A percentile compares a stretch with the other conserved stretches of the same genome.
Evolutionary conservation across 2,329 filamentous ascomycete genomes (phyloP).

Genomic region (Magnaporthiopsis incrustans): DNA sequence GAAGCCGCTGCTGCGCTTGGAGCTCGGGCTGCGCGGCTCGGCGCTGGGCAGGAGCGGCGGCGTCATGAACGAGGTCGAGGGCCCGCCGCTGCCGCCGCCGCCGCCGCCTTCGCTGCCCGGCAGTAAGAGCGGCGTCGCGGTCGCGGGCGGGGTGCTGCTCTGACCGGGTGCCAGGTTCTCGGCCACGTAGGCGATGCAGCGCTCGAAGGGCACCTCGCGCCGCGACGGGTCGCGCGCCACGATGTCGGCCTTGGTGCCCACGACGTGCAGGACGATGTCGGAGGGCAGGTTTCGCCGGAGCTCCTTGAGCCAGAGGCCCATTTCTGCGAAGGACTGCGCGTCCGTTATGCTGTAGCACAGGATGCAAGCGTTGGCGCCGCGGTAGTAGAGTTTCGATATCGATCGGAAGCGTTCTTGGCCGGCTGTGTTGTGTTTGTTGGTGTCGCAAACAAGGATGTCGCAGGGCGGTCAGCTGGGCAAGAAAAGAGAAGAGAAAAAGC

Average conservation of each 20-base stretch:
- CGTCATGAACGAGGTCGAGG: constrained; percentile 2
- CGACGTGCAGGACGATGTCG: constrained; percentile 84
- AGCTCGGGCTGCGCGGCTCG: constrained; percentile 52
- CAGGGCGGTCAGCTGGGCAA: not conserved
- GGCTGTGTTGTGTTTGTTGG: constrained; percentile 32
- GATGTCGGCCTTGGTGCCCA: constrained; percentile 88
- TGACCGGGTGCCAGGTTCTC: constrained; percentile 75
- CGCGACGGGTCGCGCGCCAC: constrained; percentile 73
- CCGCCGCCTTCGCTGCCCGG: no score
- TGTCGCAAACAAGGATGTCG: not conserved
- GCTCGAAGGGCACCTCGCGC: constrained; percentile 85
- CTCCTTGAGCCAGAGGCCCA: constrained; percentile 86
- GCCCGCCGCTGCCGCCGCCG: not conserved
- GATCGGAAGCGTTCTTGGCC: constrained; percentile 93
- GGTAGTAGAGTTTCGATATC: constrained; percentile 93
- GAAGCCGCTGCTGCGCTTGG: constrained; percentile 64
- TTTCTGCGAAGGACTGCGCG: constrained; percentile 76
- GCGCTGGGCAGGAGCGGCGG: constrained; percentile 20
- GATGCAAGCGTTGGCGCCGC: constrained; percentile 87
- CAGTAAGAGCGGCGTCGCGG: constrained; percentile 31
- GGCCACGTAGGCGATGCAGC: constrained; percentile 91
- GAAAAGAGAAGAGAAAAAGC: not conserved
- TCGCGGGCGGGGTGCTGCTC: constrained; percentile 59
- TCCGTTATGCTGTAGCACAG: constrained; percentile 93
- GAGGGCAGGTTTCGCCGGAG: constrained; percentile 68